phyloP scores from a whole-genome alignment of 768 basidiomycete genomes.

The Lenzites betulinus region DNA sequence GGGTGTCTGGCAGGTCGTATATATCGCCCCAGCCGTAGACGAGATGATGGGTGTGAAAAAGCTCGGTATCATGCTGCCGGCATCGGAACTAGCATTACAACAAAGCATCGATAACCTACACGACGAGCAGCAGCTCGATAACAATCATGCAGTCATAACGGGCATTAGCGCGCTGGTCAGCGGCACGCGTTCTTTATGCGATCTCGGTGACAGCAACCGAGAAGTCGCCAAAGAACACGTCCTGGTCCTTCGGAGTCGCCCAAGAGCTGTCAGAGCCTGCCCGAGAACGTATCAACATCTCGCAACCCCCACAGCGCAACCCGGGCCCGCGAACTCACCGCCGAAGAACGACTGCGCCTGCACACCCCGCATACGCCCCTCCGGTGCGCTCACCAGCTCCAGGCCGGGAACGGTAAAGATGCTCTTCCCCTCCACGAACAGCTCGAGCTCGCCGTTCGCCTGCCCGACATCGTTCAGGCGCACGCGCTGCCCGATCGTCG shows the following conservation, averaged over 20 bases:
- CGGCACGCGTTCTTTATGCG: conserved; percentile 35
- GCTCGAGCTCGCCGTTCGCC: conserved; percentile 70
- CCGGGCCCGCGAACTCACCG: conserved; percentile 41
- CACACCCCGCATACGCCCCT: conserved; percentile 62
- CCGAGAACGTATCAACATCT: not conserved
- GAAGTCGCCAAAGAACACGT: conserved; percentile 69
- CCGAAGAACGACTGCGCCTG: conserved; percentile 84
- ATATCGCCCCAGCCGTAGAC: no score
- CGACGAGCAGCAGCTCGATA: no score
- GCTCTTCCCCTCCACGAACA: conserved; percentile 66
- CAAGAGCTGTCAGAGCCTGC: conserved; percentile 50
- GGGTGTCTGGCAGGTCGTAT: no score
- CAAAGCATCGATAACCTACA: no score
- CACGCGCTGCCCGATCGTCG: conserved; percentile 66
- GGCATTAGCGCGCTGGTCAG: no score
- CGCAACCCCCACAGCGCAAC: no score
- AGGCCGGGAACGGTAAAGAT: conserved; percentile 60
- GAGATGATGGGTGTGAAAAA: no score
- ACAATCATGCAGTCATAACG: no score
- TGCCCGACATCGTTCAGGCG: conserved; percentile 70
- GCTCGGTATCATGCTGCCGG: no score
- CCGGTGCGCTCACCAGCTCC: conserved; percentile 50
- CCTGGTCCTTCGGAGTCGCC: conserved; percentile 64
- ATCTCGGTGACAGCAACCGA: conserved; percentile 59
- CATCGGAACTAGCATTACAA: no score